Evolutionary conservation across 2,329 filamentous ascomycete genomes (phyloP), one percentile per base, ranked within the genome.

Genomic region (Hypoxylon sp.): DNA sequence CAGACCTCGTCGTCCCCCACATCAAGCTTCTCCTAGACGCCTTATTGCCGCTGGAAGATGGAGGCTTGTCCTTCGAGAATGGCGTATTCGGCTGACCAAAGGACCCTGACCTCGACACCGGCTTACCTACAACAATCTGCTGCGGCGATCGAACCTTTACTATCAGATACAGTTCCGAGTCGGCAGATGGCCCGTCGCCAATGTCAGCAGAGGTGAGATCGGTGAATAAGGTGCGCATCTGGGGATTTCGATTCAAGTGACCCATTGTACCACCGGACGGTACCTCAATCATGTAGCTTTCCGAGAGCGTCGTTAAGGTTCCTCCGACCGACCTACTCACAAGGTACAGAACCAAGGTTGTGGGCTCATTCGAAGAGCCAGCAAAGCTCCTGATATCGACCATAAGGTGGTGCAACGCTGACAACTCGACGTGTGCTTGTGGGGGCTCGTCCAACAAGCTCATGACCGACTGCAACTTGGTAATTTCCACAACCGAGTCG

Each of bases 401-500:
- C 62, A 97, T 83, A 4, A 96, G 79, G 71, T 98, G 91, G 75
- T 97, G 92, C 55, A 97, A 81, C 33, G 92, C 84, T 0, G 87
- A 89, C 51, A 90, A 85, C 71, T 93, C 93, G 14, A 87, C 79
- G 8, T 87, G 82, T 3, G 87, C 83, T 18, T 87, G 86, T 0
- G 93, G 94, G n/a, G 90, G 88, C 71, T 92, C 91, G 61, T 97
- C 91, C 46, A 99, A 83, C 73, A 98, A 85, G 78, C 93, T 97
- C 96, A 99, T 99, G 75, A 94, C 88, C 3, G 96, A 96, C 80
- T 99, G 96, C 60, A 98, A 82, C 75, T 89, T 93, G 5, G 95
- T 95, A 70, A 97, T 87, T 62, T 97, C 92, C 26, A 98, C 91
- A 3, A 96, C 92, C 0, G 94, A 97, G 78, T 99, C 96, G 55